Percentiles rank a stretch among this genome's conserved stretches.
phyloP scores from a whole-genome alignment of 768 basidiomycete species.

The Termitomyces sp. region DNA sequence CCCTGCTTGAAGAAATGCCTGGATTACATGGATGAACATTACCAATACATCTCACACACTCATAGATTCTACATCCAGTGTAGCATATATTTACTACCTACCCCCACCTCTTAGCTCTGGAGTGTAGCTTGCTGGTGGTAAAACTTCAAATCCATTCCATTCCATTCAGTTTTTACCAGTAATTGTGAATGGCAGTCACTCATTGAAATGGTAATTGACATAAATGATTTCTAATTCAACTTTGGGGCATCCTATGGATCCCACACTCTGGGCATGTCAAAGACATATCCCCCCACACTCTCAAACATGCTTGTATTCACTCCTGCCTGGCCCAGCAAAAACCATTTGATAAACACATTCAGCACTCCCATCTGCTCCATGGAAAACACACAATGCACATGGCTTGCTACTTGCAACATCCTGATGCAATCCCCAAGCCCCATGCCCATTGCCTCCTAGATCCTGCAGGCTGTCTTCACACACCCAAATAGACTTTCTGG shows the following conservation, averaged over 20 bases:
- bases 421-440: conserved; percentile 37
- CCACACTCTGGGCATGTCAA: conserved; percentile 3
- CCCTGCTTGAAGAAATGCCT: too few relatives aligned
- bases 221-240: neutral
- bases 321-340: conserved; percentile 38
- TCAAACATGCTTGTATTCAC: conserved; percentile 43
- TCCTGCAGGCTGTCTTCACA: conserved; percentile 44
- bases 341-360: conserved; percentile 52
- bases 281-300: conserved; percentile 31
- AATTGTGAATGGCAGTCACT: too few relatives aligned
- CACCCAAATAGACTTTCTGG: conserved; percentile 47
- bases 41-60: too few relatives aligned
- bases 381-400: conserved; percentile 54
- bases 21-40: too few relatives aligned
- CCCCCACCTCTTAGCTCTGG: too few relatives aligned
- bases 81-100: too few relatives aligned
- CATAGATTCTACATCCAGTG: too few relatives aligned
- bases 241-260: conserved; percentile 7
- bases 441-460: conserved; percentile 52
- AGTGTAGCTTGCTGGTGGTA: too few relatives aligned
- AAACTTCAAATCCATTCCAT: too few relatives aligned
- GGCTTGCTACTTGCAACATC: conserved; percentile 49
- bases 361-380: conserved; percentile 38
- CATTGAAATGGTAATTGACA: too few relatives aligned
- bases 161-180: too few relatives aligned